These are phyloP conservation scores for Dacryopinax spathularia DNA, from an alignment of 768 basidiomycete genomes.

Conservation along the genomic window DNA sequence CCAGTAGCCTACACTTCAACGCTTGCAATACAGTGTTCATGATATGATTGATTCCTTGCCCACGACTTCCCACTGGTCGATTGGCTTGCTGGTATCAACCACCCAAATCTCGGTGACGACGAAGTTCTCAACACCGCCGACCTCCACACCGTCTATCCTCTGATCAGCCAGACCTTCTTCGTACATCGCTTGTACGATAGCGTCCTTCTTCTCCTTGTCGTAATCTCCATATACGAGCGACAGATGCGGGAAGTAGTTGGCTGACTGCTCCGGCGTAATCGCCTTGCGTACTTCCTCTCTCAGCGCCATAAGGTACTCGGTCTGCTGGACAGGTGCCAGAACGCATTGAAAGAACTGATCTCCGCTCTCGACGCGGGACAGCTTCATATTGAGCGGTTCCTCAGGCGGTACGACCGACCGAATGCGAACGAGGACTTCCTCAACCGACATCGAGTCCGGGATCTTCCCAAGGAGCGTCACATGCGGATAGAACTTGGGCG, in stretches of 20 bases:
- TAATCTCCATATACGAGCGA: not conserved
- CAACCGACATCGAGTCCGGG: not conserved
- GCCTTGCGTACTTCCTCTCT: not conserved
- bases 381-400: not conserved
- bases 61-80: not conserved
- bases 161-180: conserved; percentile 1
- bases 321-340: not conserved
- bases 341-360: not conserved
- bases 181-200: not conserved
- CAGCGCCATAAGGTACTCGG: not conserved
- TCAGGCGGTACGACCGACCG: not conserved
- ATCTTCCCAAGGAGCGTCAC: not conserved
- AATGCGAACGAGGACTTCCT: not conserved
- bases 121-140: not conserved
- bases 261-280: not conserved
- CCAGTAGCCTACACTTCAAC: too few relatives aligned
- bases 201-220: not conserved
- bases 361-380: not conserved
- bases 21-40: not conserved
- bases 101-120: not conserved
- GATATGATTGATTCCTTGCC: not conserved
- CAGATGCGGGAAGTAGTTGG: not conserved
- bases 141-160: not conserved
- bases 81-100: not conserved
- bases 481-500: not conserved